A percentile compares a stretch with the other conserved stretches of the same genome.
Evolutionary conservation across 2,329 filamentous ascomycete species (phyloP).

Genomic region (Emmonsiellopsis sp.): DNA sequence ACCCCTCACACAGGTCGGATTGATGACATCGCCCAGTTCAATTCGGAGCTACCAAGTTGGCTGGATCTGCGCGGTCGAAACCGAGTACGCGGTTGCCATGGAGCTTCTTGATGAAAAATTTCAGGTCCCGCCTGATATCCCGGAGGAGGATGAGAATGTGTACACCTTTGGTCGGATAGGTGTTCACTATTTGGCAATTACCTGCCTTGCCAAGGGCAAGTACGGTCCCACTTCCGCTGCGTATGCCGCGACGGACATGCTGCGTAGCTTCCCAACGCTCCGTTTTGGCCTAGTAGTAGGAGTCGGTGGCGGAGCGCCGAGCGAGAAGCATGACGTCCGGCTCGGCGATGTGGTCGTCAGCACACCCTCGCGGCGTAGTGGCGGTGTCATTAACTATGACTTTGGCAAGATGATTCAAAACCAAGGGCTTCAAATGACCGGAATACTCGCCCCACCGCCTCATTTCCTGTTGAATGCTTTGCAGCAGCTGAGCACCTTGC

Average conservation of each 20-base stretch:
- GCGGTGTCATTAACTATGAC: slow-evolving; percentile 21
- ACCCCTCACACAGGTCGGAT: too few relatives aligned
- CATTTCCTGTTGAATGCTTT: slow-evolving; percentile 8
- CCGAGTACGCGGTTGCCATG: not conserved
- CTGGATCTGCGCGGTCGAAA: not conserved
- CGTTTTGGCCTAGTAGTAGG: slow-evolving; percentile 15
- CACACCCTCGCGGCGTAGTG: slow-evolving; percentile 6
- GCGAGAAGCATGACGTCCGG: slow-evolving; percentile 12
- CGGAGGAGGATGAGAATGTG: slow-evolving; percentile 10
- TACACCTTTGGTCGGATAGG: slow-evolving; percentile 15
- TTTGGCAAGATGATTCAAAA: slow-evolving; percentile 12
- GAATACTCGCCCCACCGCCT: slow-evolving; percentile 12
- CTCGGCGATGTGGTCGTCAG: slow-evolving; percentile 17
- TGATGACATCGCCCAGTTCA: too few relatives aligned
- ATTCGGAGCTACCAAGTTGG: not conserved
- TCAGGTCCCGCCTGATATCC: not conserved
- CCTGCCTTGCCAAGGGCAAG: slow-evolving; percentile 10
- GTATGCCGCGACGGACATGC: slow-evolving; percentile 11
- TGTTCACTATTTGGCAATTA: slow-evolving; percentile 14
- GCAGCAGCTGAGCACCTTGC: not conserved
- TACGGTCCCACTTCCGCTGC: slow-evolving; percentile 10
- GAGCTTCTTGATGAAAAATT: slow-evolving; percentile 3
- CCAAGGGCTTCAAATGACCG: slow-evolving; percentile 8
- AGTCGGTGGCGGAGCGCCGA: slow-evolving; percentile 16
- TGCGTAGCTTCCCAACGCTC: slow-evolving; percentile 12